phyloP scores from a whole-genome alignment of 768 basidiomycete species.

The Harrya chromipes region DNA sequence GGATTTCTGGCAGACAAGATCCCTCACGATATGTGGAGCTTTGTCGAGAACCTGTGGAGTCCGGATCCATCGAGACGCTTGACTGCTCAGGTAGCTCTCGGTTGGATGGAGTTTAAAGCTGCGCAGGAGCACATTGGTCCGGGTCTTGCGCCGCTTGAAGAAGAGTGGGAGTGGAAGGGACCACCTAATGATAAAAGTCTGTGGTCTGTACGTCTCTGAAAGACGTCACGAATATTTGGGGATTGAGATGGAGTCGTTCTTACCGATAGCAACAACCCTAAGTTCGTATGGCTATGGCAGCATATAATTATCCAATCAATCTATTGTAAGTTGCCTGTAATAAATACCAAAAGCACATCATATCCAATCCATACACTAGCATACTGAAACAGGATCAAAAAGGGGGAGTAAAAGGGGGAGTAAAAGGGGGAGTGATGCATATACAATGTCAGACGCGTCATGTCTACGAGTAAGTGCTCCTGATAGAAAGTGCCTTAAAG shows the following conservation, averaged over 20 bases:
- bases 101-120: constrained; percentile 25
- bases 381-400: no score
- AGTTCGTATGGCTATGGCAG: no score
- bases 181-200: constrained; percentile 2
- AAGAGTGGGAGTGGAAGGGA: constrained; percentile 18
- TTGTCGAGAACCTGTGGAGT: constrained; percentile 31
- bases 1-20: constrained; percentile 14
- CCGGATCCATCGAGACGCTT: constrained; percentile 16
- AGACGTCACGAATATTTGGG: not conserved
- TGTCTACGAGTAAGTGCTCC: not conserved
- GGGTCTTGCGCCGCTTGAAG: constrained; percentile 6
- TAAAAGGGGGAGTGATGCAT: not conserved
- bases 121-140: constrained; percentile 3
- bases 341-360: no score
- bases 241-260: no score
- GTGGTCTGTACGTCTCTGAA: constrained; percentile 14
- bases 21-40: constrained; percentile 27
- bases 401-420: no score
- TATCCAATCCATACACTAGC: no score
- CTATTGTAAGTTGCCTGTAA: no score
- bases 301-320: no score
- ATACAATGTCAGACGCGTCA: not conserved
- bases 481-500: no score
- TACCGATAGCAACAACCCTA: no score
- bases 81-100: constrained; percentile 19